Conservation (phyloP, 2,329 filamentous ascomycete genomes). For the Samsoniella hepiali region DNA sequence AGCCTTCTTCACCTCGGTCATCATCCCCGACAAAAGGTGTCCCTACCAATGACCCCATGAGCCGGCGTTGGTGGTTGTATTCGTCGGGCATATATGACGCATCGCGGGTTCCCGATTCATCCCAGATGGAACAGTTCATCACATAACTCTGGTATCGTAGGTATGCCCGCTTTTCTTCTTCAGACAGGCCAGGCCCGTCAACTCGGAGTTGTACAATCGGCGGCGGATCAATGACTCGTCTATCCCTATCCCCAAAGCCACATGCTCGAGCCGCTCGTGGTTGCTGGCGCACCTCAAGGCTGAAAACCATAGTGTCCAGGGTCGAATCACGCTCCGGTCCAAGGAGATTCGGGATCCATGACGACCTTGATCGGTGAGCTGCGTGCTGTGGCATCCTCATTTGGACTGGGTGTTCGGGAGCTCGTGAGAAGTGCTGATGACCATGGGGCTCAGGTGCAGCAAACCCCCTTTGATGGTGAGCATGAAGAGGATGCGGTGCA, state of each 20-base stretch:
- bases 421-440: slow-evolving; percentile 5
- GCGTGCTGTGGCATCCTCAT: neutral
- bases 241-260: slow-evolving; percentile 78
- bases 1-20: slow-evolving; percentile 68
- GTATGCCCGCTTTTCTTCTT: slow-evolving; percentile 49
- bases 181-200: slow-evolving; percentile 52
- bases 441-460: slow-evolving; percentile 6
- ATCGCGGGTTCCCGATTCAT: slow-evolving; percentile 64
- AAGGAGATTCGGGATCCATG: slow-evolving; percentile 29
- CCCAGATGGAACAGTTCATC: slow-evolving; percentile 74
- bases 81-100: slow-evolving; percentile 70
- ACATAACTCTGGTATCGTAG: slow-evolving; percentile 65
- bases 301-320: slow-evolving; percentile 29
- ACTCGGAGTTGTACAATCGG: slow-evolving; percentile 75
- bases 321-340: slow-evolving; percentile 22
- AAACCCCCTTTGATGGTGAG: neutral
- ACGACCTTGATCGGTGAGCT: slow-evolving; percentile 6
- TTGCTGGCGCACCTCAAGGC: slow-evolving; percentile 64
- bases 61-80: slow-evolving; percentile 65
- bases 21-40: slow-evolving; percentile 75
- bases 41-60: slow-evolving; percentile 78
- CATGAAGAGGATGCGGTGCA: neutral
- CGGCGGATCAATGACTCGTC: slow-evolving; percentile 78
- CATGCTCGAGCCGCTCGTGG: slow-evolving; percentile 75
- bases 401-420: neutral